phyloP scores from a whole-genome alignment of 371 early-diverging fungal genomes.

The Syncephalis fuscata region DNA sequence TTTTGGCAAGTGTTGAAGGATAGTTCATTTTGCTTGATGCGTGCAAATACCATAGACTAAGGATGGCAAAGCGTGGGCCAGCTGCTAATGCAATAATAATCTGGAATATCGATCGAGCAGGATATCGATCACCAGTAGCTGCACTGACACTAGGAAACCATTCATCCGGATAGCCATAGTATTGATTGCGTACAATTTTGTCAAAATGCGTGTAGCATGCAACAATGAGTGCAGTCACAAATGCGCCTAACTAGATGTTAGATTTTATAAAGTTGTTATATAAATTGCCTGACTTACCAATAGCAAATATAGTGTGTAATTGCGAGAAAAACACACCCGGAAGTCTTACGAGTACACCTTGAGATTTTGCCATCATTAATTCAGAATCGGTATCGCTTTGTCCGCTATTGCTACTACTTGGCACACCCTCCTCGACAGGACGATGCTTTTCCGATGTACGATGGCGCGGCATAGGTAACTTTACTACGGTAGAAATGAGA shows the following conservation, averaged over 20 bases:
- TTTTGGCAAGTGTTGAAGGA: constrained; percentile 28
- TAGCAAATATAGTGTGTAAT: no score
- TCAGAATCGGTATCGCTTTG: no score
- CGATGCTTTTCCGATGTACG: no score
- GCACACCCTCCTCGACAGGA: no score
- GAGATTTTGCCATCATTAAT: no score
- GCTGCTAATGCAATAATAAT: constrained; percentile 57
- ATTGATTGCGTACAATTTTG: constrained; percentile 63
- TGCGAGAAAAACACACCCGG: no score
- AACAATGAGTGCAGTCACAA: constrained; percentile 42
- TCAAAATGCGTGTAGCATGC: constrained; percentile 55
- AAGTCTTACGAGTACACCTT: no score
- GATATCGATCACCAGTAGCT: constrained; percentile 66
- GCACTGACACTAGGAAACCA: constrained; percentile 78
- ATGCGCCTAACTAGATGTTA: constrained; percentile 55
- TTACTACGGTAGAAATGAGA: no score
- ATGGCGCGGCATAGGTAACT: no score
- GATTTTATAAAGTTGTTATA: no score
- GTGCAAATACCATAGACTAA: constrained; percentile 42
- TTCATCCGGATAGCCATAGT: constrained; percentile 66
- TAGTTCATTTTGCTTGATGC: constrained; percentile 4
- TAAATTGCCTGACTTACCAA: no score
- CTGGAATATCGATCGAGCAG: constrained; percentile 60
- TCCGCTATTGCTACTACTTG: no score
- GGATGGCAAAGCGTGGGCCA: constrained; percentile 47